Percentiles rank a stretch among this genome's conserved stretches.
Evolutionary conservation across 208 protist species (phyloP).

Genomic region (Entamoeba nuttalli): DNA sequence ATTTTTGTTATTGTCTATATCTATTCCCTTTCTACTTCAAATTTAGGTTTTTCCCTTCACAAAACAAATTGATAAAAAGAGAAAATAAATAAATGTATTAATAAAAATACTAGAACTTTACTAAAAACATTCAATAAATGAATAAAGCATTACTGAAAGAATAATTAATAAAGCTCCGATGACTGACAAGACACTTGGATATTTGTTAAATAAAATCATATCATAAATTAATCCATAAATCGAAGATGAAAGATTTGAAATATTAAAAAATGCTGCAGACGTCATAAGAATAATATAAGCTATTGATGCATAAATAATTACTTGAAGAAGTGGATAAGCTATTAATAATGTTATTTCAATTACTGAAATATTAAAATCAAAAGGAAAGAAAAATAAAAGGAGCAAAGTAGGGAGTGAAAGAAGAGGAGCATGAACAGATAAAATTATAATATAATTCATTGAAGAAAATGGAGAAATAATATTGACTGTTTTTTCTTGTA

Average conservation of each 20-base stretch:
- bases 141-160: not conserved
- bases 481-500: not conserved
- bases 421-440: not conserved
- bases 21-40: no score
- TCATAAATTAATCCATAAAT: not conserved
- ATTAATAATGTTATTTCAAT: not conserved
- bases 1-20: not conserved
- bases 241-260: not conserved
- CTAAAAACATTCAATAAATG: not conserved
- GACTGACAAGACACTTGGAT: not conserved
- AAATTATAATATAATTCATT: not conserved
- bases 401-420: not conserved
- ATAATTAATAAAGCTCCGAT: not conserved
- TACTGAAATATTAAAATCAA: not conserved
- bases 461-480: not conserved
- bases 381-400: not conserved
- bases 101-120: no score
- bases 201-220: not conserved
- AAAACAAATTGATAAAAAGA: no score
- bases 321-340: not conserved
- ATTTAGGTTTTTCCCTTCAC: no score
- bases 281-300: not conserved
- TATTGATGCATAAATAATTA: not conserved
- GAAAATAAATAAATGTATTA: no score
- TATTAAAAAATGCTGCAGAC: not conserved